phyloP scores from a whole-genome alignment of 805 yeast genomes.

The Hyphopichia homilentoma region DNA sequence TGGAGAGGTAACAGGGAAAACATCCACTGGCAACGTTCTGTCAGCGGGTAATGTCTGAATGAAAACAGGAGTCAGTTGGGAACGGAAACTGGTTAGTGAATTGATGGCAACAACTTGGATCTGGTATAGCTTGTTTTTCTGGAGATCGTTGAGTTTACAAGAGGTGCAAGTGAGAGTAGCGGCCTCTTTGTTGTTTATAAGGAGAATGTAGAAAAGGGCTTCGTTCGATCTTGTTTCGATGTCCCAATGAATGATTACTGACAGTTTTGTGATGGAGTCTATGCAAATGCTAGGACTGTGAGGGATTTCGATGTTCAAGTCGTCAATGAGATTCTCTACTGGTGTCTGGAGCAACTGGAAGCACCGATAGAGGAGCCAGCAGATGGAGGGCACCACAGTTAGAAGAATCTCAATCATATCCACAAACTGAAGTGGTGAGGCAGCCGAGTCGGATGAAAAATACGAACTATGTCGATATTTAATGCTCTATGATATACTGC shows the following conservation, averaged over 20 bases:
- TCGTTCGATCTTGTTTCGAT: slow-evolving; percentile 26
- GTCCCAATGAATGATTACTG: slow-evolving; percentile 58
- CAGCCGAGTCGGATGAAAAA: no score
- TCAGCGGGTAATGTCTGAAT: slow-evolving; percentile 20
- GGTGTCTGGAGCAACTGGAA: slow-evolving; percentile 39
- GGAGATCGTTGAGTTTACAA: slow-evolving; percentile 30
- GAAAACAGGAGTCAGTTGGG: slow-evolving; percentile 30
- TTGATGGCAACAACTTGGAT: slow-evolving; percentile 36
- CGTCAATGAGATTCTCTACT: slow-evolving; percentile 41
- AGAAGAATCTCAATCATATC: slow-evolving; percentile 31
- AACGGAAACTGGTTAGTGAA: slow-evolving; percentile 28
- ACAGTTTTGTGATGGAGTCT: slow-evolving; percentile 45
- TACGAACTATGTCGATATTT: no score
- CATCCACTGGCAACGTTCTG: background rate
- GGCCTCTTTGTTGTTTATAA: slow-evolving; percentile 33
- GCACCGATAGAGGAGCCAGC: slow-evolving; percentile 40
- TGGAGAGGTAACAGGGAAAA: background rate
- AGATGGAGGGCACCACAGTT: slow-evolving; percentile 31
- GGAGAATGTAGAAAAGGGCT: slow-evolving; percentile 26
- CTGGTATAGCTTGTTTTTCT: slow-evolving; percentile 24
- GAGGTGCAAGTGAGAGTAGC: slow-evolving; percentile 33
- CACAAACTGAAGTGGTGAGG: background rate
- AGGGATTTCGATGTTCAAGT: slow-evolving; percentile 52
- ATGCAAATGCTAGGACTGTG: slow-evolving; percentile 52
- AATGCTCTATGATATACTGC: no score